These are phyloP conservation scores for Cymbopogon citratus DNA, from an alignment of 176 grass and related monocot species.

Conservation along the genomic window DNA sequence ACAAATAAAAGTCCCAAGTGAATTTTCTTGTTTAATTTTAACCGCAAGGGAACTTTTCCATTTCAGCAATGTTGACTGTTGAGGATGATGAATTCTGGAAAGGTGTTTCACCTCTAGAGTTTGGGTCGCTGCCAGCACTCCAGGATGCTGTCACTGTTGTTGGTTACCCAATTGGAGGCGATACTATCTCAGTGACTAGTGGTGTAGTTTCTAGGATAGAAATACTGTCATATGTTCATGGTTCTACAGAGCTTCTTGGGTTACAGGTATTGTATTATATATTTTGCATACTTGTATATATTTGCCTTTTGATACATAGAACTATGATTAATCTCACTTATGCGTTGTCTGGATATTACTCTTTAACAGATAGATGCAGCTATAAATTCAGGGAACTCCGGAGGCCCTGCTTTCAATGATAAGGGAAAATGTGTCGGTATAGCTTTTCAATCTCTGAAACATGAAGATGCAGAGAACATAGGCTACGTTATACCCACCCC, in stretches of 20 bases:
- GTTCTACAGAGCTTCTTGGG: slow-evolving; percentile 92
- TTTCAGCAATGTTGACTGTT: slow-evolving; percentile 84
- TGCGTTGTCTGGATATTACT: slow-evolving; percentile 5
- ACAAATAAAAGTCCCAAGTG: neutral
- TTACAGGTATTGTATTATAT: slow-evolving; percentile 65
- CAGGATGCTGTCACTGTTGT: slow-evolving; percentile 96
- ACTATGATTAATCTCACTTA: neutral
- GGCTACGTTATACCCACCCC: slow-evolving; percentile 97
- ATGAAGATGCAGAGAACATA: slow-evolving; percentile 99
- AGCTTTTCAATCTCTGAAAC: slow-evolving; percentile 98
- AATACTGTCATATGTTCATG: slow-evolving; percentile 98
- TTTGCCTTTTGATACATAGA: neutral
- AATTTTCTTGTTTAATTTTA: slow-evolving; percentile 20
- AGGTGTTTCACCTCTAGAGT: slow-evolving; percentile 67
- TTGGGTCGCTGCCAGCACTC: slow-evolving; percentile 79
- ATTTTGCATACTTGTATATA: slow-evolving; percentile 6
- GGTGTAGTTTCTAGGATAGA: slow-evolving; percentile 97
- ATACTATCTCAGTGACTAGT: slow-evolving; percentile 96
- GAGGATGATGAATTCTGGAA: slow-evolving; percentile 97
- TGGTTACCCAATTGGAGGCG: slow-evolving; percentile 97
- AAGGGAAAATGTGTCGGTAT: slow-evolving; percentile 88
- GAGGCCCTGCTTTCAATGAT: slow-evolving; percentile 92
- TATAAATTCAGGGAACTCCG: slow-evolving; percentile 98
- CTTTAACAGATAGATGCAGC: slow-evolving; percentile 93
- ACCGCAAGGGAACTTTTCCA: slow-evolving; percentile 10